Conservation (phyloP, 192 early-diverging fungal genomes). For the Pecoramyces ruminantium region DNA sequence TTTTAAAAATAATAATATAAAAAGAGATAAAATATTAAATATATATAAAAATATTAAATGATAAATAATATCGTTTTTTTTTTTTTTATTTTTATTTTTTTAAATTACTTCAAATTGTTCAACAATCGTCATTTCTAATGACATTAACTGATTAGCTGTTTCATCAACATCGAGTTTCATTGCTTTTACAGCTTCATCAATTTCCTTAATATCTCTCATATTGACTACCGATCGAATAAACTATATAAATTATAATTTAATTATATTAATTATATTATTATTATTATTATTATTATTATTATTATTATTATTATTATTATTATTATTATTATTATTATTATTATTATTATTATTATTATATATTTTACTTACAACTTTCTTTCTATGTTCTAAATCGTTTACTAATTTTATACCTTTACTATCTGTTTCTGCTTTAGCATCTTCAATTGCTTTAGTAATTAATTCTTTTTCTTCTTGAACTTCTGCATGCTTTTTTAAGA, state of each 20-base stretch:
- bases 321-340: neutral
- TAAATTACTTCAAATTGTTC: slow-evolving; percentile 34
- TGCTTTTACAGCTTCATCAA: slow-evolving; percentile 21
- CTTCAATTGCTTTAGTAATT: slow-evolving; percentile 14
- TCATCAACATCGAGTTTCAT: slow-evolving; percentile 14
- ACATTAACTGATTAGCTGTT: slow-evolving; percentile 27
- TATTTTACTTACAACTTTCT: slow-evolving; percentile 24
- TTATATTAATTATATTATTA: no score
- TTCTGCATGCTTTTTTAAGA: slow-evolving; percentile 21
- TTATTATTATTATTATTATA: neutral
- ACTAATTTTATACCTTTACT: slow-evolving; percentile 18
- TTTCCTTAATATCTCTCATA: slow-evolving; percentile 19
- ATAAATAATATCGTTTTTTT: neutral
- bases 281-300: no score
- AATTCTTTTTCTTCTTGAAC: slow-evolving; percentile 20
- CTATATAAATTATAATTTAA: slow-evolving; percentile 3
- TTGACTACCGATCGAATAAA: slow-evolving; percentile 19
- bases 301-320: no score
- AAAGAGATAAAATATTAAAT: no score
- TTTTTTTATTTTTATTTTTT: neutral
- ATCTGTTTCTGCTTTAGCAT: slow-evolving; percentile 22
- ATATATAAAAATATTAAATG: no score
- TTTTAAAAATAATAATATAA: no score
- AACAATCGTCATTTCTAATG: slow-evolving; percentile 34
- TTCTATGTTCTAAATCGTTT: slow-evolving; percentile 24